Evolutionary conservation across 148 eudicot genomes (phyloP).

Genomic region (Nepenthes gracilis): DNA sequence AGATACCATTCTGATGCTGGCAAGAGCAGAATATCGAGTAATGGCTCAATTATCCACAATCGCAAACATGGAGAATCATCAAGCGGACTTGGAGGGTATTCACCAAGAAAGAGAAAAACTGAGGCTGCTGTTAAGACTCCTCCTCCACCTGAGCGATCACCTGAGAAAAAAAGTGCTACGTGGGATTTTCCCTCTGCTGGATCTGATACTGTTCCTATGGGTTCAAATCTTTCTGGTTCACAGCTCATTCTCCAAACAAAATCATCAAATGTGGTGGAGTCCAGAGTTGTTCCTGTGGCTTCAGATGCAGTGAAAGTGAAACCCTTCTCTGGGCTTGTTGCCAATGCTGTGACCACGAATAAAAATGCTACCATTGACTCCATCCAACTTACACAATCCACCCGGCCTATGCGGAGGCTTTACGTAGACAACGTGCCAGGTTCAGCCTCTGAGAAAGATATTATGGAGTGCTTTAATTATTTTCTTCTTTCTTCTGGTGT

Average conservation of each 20-base stretch:
- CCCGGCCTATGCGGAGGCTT: constrained; percentile 94
- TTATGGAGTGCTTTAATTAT: constrained; percentile 62
- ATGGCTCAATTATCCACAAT: constrained; percentile 48
- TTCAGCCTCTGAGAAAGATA: constrained; percentile 70
- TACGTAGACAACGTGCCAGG: constrained; percentile 76
- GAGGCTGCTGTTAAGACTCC: constrained; percentile 82
- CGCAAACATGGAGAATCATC: constrained; percentile 42
- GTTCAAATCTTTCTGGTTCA: constrained; percentile 27
- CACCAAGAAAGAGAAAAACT: constrained; percentile 89
- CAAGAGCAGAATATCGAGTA: constrained; percentile 33
- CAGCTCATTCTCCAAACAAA: constrained; percentile 29
- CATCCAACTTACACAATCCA: constrained; percentile 93
- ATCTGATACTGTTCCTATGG: constrained; percentile 17
- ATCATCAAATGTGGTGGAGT: constrained; percentile 24
- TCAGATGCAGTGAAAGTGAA: constrained; percentile 27
- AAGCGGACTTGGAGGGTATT: constrained; percentile 91
- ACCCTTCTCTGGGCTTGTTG: constrained; percentile 24
- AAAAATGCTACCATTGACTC: constrained; percentile 56
- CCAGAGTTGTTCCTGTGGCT: constrained; percentile 29
- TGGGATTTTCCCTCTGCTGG: constrained; percentile 63
- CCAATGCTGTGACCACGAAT: constrained; percentile 24
- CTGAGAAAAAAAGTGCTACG: constrained; percentile 58
- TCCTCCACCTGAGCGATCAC: constrained; percentile 66
- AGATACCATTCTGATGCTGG: constrained; percentile 49
- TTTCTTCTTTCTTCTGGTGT: constrained; percentile 59